Percentiles rank a stretch among this genome's conserved stretches.
These are phyloP conservation scores for Citeromyces matritensis DNA, from an alignment of 805 yeast genomes.

Conservation along the genomic window DNA sequence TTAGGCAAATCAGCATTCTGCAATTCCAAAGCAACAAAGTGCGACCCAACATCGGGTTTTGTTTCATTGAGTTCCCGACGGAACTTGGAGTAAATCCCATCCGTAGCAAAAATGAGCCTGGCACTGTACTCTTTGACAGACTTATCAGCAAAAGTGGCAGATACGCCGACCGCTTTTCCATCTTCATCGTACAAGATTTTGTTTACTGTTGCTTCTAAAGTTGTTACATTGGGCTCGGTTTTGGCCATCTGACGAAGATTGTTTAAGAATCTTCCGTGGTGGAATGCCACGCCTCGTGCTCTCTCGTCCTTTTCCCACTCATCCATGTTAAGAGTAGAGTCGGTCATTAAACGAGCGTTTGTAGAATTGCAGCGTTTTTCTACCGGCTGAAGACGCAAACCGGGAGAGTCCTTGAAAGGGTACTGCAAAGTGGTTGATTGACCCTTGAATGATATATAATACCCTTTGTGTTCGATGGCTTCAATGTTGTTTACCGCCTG, in stretches of 20 bases:
- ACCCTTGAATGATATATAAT: constrained; percentile 57
- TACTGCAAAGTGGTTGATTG: constrained; percentile 49
- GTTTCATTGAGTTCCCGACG: constrained; percentile 50
- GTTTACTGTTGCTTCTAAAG: constrained; percentile 75
- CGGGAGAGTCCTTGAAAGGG: constrained; percentile 41
- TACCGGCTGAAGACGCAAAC: constrained; percentile 24
- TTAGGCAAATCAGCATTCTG: constrained; percentile 63
- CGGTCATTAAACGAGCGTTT: constrained; percentile 28
- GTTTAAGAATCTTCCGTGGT: constrained; percentile 77
- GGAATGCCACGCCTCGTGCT: constrained; percentile 73
- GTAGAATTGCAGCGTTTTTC: constrained; percentile 40
- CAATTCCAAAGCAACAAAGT: constrained; percentile 76
- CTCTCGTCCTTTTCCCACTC: constrained; percentile 47
- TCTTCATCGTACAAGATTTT: constrained; percentile 39
- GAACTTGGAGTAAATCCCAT: constrained; percentile 90
- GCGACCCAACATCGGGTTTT: constrained; percentile 54
- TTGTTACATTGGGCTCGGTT: constrained; percentile 57
- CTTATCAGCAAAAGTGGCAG: constrained; percentile 28
- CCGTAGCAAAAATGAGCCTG: constrained; percentile 65
- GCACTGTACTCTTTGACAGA: constrained; percentile 31
- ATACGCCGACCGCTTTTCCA: constrained; percentile 58
- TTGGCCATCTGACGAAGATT: constrained; percentile 63
- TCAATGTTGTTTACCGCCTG: constrained; percentile 61
- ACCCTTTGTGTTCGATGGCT: constrained; percentile 69
- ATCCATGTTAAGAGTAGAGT: constrained; percentile 23